Evolutionary conservation across 805 yeast species (phyloP), one percentile per base, ranked within the genome.

Genomic region (Ogataea ganodermae): DNA sequence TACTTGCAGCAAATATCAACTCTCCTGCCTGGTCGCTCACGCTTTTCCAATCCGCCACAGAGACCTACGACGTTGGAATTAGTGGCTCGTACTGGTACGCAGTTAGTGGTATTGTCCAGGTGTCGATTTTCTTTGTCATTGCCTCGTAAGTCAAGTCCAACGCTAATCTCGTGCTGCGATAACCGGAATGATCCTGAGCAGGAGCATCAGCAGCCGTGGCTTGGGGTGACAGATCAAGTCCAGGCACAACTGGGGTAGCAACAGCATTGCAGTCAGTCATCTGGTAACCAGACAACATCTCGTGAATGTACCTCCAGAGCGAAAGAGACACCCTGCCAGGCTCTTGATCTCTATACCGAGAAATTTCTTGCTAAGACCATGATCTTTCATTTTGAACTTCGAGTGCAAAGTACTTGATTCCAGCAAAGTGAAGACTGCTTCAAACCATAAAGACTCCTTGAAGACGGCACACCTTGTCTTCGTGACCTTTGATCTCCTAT

Each of bases 1-100:
- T 37, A 14, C 37, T 44, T 9, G 41, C 33, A n/a, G 41, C 42
- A 44, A 44, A 36, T 21, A 36, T 28, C 28, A 44, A 44, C n/a
- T n/a, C n/a, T n/a, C n/a, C n/a, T n/a, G n/a, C 63, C 3, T 62
- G 67, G 66, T 49, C 62, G 26, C 52, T 59, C 27, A 61, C 67
- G 0, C 47, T 64, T n/a, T 47, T 64, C 30, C 57, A 57, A 22
- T 50, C 63, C 1, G 60, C 60, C 8, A 55, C 63, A 13, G 53
- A 57, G 48, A 43, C 56, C 20, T 62, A 60, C 46, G 43, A 51
- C 17, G 44, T 57, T 21, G 67, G 66, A 2, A 31, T 62, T 35
- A 46, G 56, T 30, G 67, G 66, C 2, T 48, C 58, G 12, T 64
- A 55, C 39, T 55, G 58, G 55, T 64, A 60, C 51, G 66, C 60